These are phyloP conservation scores for Podaxis carcinomalis DNA, from an alignment of 768 basidiomycete species.

Conservation along the genomic window DNA sequence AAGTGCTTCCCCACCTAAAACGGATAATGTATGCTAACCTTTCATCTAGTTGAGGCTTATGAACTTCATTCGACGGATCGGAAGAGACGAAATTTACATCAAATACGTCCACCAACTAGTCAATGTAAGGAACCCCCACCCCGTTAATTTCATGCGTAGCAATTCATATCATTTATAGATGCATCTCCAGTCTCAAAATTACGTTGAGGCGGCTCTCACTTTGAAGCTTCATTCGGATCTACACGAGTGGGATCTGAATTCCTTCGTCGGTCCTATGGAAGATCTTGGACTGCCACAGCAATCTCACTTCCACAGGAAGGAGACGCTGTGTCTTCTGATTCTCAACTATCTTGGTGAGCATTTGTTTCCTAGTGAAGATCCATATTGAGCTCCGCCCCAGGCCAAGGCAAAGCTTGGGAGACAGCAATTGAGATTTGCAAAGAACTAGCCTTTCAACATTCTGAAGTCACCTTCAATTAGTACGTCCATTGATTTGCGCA, in stretches of 20 bases:
- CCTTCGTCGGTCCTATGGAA: slow-evolving; percentile 83
- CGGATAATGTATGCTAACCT: slow-evolving; percentile 14
- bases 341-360: slow-evolving; percentile 85
- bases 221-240: slow-evolving; percentile 92
- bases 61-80: slow-evolving; percentile 91
- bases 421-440: slow-evolving; percentile 90
- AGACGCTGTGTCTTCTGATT: slow-evolving; percentile 85
- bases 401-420: slow-evolving; percentile 98
- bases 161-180: slow-evolving; percentile 44
- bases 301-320: slow-evolving; percentile 91
- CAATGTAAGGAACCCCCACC: slow-evolving; percentile 50
- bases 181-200: slow-evolving; percentile 85
- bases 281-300: slow-evolving; percentile 89
- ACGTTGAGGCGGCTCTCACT: slow-evolving; percentile 90
- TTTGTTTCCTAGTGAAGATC: neutral
- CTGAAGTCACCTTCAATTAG: slow-evolving; percentile 89
- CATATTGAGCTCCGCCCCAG: slow-evolving; percentile 30
- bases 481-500: slow-evolving; percentile 31
- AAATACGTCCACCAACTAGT: slow-evolving; percentile 96
- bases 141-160: neutral
- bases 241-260: slow-evolving; percentile 83
- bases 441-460: slow-evolving; percentile 85
- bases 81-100: slow-evolving; percentile 90
- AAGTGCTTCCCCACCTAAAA: slow-evolving; percentile 13
- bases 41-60: slow-evolving; percentile 69